Conservation (phyloP, 495 filamentous ascomycete genomes). For the Penicillium silybi region DNA sequence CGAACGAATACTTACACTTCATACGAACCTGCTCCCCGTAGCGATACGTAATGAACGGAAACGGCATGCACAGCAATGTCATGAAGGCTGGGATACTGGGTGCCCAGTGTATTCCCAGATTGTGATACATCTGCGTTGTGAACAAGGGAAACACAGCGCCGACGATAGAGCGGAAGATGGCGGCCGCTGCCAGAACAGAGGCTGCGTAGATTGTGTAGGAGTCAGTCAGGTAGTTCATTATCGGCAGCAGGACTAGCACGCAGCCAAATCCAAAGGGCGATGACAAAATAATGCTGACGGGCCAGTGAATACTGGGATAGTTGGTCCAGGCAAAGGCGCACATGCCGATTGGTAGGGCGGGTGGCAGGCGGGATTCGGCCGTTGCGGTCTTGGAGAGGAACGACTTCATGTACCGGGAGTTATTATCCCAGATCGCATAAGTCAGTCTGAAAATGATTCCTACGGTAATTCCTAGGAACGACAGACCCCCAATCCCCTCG, state of each 20-base stretch:
- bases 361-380: slow-evolving; percentile 23
- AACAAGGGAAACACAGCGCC: slow-evolving; percentile 74
- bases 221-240: slow-evolving; percentile 70
- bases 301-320: slow-evolving; percentile 57
- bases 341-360: slow-evolving; percentile 35
- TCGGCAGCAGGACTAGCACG: slow-evolving; percentile 59
- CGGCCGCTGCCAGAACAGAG: slow-evolving; percentile 64
- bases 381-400: slow-evolving; percentile 2
- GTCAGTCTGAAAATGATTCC: slow-evolving; percentile 6
- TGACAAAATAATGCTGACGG: slow-evolving; percentile 52
- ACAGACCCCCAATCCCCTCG: slow-evolving; percentile 58
- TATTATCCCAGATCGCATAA: slow-evolving; percentile 12
- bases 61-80: slow-evolving; percentile 61
- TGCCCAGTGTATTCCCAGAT: slow-evolving; percentile 70
- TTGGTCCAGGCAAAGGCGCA: slow-evolving; percentile 64
- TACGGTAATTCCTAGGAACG: slow-evolving; percentile 48
- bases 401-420: slow-evolving; percentile 6
- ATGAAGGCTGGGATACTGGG: slow-evolving; percentile 66
- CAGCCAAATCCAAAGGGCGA: slow-evolving; percentile 63
- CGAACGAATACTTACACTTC: slow-evolving; percentile 63
- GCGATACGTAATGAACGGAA: slow-evolving; percentile 65
- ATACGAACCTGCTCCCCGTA: slow-evolving; percentile 57
- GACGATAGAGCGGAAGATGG: slow-evolving; percentile 56
- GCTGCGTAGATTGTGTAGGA: slow-evolving; percentile 70
- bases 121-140: slow-evolving; percentile 62